Base-by-base conservation (phyloP, 202 grass and related monocot species). In the Elaeis oleifera region DNA sequence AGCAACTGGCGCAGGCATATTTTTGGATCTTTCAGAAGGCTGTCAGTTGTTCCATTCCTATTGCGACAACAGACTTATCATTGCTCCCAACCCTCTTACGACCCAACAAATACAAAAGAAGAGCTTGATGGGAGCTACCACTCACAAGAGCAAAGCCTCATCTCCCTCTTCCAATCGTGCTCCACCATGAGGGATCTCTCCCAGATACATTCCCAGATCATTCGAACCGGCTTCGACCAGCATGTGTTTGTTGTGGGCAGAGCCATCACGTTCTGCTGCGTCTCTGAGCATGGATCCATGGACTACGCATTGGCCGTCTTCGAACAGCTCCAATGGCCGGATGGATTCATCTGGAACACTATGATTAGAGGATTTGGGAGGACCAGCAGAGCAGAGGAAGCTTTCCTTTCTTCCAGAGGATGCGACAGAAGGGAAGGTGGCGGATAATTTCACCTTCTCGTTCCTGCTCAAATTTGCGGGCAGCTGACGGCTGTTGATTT, bases 291-390 rank as follows among this genome's bases (percentile, higher is more conserved):
- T 3, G 68, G 76, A 6, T 72, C 53, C 36, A 27, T 79, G 28
- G 68, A 72, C 27, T 73, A 68, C 59, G 62, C 70, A n/a, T 15
- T 36, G 21, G 39, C 20, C 27, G 4, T 61, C 9, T 80, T 80
- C 58, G 17, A 56, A 52, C 53, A 51, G 22, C 56, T 80, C 21
- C 73, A 56, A 17, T 80, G 76, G 68, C 59, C 50, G 13, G 68
- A 72, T 65, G 60, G 60, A 9, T 79, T 78, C 70, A 23, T 72
- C 15, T 79, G 59, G 60, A 78, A 67, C 51, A 79, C 76, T 32
- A 72, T 79, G 76, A 78, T 64, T 16, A 67, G 76, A 72, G 76
- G 68, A 36, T 72, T 66, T 56, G 76, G 61, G 50, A 79, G 55
- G 61, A 36, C 18, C n/a, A 54, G 49, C 51, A 73, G 48, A 61